Percentiles rank a stretch among this genome's conserved stretches.
Evolutionary conservation across 768 basidiomycete genomes (phyloP).

Genomic region (Calocybe gangraenosa): DNA sequence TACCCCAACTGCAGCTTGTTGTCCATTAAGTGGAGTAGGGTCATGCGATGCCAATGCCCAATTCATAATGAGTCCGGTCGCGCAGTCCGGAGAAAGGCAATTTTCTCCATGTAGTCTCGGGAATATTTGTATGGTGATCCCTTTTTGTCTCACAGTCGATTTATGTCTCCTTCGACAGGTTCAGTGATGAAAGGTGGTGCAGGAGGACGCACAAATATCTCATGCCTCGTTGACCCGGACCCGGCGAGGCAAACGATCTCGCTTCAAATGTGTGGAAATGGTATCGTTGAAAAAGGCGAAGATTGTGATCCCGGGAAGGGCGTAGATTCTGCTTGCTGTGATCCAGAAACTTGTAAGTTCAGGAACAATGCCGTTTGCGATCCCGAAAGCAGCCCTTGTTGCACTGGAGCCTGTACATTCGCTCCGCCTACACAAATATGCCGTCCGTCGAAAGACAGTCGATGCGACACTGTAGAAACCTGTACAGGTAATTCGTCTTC

Average conservation of each 20-base stretch:
- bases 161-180: constrained; percentile 32
- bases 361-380: constrained; percentile 69
- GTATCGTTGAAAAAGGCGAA: constrained; percentile 78
- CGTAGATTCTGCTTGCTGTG: constrained; percentile 64
- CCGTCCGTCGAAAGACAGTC: constrained; percentile 57
- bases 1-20: constrained; percentile 54
- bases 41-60: constrained; percentile 61
- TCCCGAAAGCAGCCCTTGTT: constrained; percentile 72
- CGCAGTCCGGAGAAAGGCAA: constrained; percentile 52
- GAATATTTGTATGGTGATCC: constrained; percentile 65
- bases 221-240: constrained; percentile 65
- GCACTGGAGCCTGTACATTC: constrained; percentile 64
- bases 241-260: constrained; percentile 43
- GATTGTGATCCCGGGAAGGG: constrained; percentile 81
- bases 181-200: constrained; percentile 54
- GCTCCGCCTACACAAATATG: constrained; percentile 68
- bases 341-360: constrained; percentile 74
- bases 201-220: constrained; percentile 47
- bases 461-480: constrained; percentile 68
- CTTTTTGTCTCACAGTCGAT: background rate
- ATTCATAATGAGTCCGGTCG: constrained; percentile 86
- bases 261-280: constrained; percentile 77
- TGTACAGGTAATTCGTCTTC: constrained; percentile 72
- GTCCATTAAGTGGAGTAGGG: constrained; percentile 51
- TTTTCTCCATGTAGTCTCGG: constrained; percentile 83